Percentiles rank a stretch among this genome's conserved stretches.
Conservation (phyloP, 768 basidiomycete genomes). For the Lactifluus piperatus region DNA sequence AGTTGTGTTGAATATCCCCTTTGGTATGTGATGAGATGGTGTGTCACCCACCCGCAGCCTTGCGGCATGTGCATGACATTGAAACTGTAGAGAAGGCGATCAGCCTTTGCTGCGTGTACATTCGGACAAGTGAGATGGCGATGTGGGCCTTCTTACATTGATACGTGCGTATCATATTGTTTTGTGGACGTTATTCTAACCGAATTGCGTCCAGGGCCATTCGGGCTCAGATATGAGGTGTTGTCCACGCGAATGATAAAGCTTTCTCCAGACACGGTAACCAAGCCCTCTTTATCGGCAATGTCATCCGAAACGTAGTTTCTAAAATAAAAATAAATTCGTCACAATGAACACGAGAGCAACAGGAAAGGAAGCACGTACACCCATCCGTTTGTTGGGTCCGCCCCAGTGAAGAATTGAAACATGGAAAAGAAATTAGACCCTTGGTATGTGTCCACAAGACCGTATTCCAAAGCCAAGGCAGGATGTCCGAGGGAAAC, state of each 20-base stretch:
- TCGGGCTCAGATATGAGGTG: conserved; percentile 1
- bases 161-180: conserved; percentile 20
- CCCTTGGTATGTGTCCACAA: conserved; percentile 11
- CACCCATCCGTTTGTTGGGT: conserved; percentile 18
- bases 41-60: conserved; percentile 40
- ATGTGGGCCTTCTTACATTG: conserved; percentile 34
- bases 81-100: conserved; percentile 26
- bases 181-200: conserved; percentile 13
- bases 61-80: conserved; percentile 53
- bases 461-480: neutral
- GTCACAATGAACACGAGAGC: neutral
- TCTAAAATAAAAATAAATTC: neutral
- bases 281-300: conserved; percentile 1
- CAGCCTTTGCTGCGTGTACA: conserved; percentile 9
- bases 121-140: neutral
- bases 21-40: conserved; percentile 13
- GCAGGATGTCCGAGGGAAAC: neutral
- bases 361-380: neutral
- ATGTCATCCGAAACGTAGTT: conserved; percentile 7
- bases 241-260: conserved; percentile 7
- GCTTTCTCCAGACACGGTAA: conserved; percentile 6
- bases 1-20: neutral
- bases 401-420: conserved; percentile 10
- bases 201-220: conserved; percentile 16
- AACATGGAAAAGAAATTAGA: conserved; percentile 7